These are phyloP conservation scores for Myxozyma geophila DNA, from an alignment of 805 yeast genomes.

Conservation along the genomic window DNA sequence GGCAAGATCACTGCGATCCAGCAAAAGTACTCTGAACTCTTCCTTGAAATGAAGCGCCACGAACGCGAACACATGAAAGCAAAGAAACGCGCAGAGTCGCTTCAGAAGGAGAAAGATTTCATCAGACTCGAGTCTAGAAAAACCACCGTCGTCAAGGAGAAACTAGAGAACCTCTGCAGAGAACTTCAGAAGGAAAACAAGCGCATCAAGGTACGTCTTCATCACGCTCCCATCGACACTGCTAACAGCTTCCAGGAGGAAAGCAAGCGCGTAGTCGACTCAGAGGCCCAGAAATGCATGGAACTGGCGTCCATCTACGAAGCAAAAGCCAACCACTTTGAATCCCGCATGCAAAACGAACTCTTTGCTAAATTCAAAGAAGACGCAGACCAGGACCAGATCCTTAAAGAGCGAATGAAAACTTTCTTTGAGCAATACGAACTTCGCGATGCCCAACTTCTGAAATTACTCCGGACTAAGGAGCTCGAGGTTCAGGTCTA, in stretches of 20 bases:
- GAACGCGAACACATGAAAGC: slow-evolving; percentile 32
- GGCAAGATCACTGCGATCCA: slow-evolving; percentile 30
- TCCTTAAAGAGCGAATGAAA: slow-evolving; percentile 24
- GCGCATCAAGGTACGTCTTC: slow-evolving; percentile 18
- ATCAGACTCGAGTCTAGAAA: slow-evolving; percentile 17
- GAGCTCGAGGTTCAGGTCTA: slow-evolving; percentile 34
- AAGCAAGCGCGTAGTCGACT: slow-evolving; percentile 9
- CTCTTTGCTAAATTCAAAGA: slow-evolving; percentile 2
- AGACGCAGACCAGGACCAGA: slow-evolving; percentile 17
- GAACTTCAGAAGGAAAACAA: slow-evolving; percentile 34
- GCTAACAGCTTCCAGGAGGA: slow-evolving; percentile 15
- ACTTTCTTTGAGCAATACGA: slow-evolving; percentile 35
- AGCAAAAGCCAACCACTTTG: slow-evolving; percentile 13
- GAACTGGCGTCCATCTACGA: slow-evolving; percentile 15
- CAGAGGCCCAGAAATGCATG: slow-evolving; percentile 14
- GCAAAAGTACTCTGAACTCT: slow-evolving; percentile 31
- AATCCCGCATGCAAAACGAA: slow-evolving; percentile 12
- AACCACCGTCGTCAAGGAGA: slow-evolving; percentile 18
- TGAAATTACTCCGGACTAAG: slow-evolving; percentile 23
- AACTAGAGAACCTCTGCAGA: slow-evolving; percentile 29
- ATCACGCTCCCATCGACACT: background rate
- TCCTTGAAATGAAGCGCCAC: slow-evolving; percentile 31
- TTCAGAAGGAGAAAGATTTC: slow-evolving; percentile 18
- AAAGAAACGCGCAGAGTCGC: slow-evolving; percentile 22
- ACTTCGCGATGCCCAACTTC: slow-evolving; percentile 28